phyloP scores from a whole-genome alignment of 345 rosid genomes.

The Clarkia xantiana region DNA sequence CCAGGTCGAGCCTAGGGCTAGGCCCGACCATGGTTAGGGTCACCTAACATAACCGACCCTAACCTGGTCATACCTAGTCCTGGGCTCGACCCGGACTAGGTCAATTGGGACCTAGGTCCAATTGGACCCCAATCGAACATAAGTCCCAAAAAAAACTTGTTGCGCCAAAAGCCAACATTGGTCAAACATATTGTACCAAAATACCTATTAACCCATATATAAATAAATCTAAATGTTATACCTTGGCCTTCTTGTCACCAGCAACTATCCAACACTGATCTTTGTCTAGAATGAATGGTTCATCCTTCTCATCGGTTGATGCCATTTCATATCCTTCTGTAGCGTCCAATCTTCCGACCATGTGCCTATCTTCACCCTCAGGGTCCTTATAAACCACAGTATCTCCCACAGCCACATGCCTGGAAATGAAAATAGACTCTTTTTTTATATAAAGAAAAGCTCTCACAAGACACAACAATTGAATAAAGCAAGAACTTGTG shows the following conservation, averaged over 20 bases:
- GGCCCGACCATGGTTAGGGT: too few relatives aligned
- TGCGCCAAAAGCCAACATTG: too few relatives aligned
- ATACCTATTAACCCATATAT: too few relatives aligned
- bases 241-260: slow-evolving; percentile 81
- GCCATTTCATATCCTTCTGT: slow-evolving; percentile 77
- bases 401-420: slow-evolving; percentile 76
- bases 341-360: slow-evolving; percentile 86
- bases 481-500: too few relatives aligned
- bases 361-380: slow-evolving; percentile 27
- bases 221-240: slow-evolving; percentile 14
- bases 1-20: too few relatives aligned
- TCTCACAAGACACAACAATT: too few relatives aligned
- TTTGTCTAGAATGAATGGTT: slow-evolving; percentile 67
- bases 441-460: background rate
- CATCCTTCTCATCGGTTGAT: slow-evolving; percentile 59
- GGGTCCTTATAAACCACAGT: slow-evolving; percentile 90
- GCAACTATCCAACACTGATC: slow-evolving; percentile 89
- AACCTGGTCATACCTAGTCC: too few relatives aligned
- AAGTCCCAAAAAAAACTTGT: too few relatives aligned
- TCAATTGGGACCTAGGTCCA: background rate
- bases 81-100: background rate
- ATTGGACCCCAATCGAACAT: too few relatives aligned
- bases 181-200: too few relatives aligned
- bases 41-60: too few relatives aligned
- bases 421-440: slow-evolving; percentile 13